Evolutionary conservation across 345 rosid species (phyloP).

Genomic region (Euphorbia tirucalli): DNA sequence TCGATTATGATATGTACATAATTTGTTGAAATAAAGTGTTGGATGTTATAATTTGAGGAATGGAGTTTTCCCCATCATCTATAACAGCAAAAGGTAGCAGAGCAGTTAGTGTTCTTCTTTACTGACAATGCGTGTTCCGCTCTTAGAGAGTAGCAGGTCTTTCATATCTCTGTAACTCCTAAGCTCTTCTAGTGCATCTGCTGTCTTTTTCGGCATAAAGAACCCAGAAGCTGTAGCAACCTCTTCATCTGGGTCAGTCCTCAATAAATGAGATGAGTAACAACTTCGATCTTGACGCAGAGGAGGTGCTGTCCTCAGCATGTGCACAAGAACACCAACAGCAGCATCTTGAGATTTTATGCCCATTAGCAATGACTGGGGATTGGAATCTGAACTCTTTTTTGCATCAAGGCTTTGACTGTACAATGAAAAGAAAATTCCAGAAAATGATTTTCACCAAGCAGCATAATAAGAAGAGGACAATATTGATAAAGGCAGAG

Average conservation of each 20-base stretch:
- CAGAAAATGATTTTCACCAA: slow-evolving; percentile 1
- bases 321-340: slow-evolving; percentile 78
- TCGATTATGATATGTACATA: slow-evolving; percentile 12
- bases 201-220: slow-evolving; percentile 61
- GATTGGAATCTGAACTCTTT: slow-evolving; percentile 42
- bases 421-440: slow-evolving; percentile 15
- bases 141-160: slow-evolving; percentile 72
- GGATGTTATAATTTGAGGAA: neutral
- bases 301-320: slow-evolving; percentile 79
- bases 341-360: slow-evolving; percentile 82
- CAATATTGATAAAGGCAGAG: neutral
- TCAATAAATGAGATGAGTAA: slow-evolving; percentile 49
- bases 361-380: slow-evolving; percentile 43
- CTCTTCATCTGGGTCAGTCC: slow-evolving; percentile 46
- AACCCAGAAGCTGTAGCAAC: slow-evolving; percentile 61
- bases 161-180: slow-evolving; percentile 73
- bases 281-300: slow-evolving; percentile 71
- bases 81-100: neutral
- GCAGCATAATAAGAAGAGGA: neutral
- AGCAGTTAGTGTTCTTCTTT: slow-evolving; percentile 30
- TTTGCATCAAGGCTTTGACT: slow-evolving; percentile 49
- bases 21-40: neutral
- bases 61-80: neutral
- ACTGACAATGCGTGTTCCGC: slow-evolving; percentile 48
- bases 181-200: slow-evolving; percentile 85